Evolutionary conservation across 2,329 filamentous ascomycete genomes (phyloP), one percentile per base, ranked within the genome.

Genomic region (Ceratocystis diversiconidia): DNA sequence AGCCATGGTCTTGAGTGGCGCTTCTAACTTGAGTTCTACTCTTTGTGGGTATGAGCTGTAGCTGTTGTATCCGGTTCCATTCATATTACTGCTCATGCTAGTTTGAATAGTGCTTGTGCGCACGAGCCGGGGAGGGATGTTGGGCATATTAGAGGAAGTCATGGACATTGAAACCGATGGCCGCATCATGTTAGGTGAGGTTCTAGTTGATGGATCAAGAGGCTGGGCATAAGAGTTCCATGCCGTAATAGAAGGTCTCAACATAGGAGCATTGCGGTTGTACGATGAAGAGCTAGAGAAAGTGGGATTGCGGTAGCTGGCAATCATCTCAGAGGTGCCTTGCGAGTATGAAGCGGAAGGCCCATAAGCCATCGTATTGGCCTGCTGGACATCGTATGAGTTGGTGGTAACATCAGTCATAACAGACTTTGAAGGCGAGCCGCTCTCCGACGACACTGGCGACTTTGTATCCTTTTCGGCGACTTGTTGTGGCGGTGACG

Each of bases 1-100:
- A 0, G 85, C 85, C 92, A 97, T 96, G 6, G 80, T 78, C 63
- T 91, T 85, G 61, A 99, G 81, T 71, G 96, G 89, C 22, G 92
- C 92, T 64, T 88, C 83, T 67, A 97, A 87, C 72, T 94, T 90
- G 36, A 97, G 79, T 19, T 87, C 79, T 0, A 92, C 94, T 77
- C 96, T 96, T 72, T 85, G 84, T 17, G 90, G 86, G 36, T 41
- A 55, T 28, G 57, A 92, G 70, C 86, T 83, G 72, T 95, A 92
- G 0, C 88, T 87, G 70, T 91, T 90, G 75, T 91, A 89, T 3
- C 77, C 74, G 57, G 75, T 72, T 60, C 73, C 22, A 25, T 65
- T 70, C 44, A 74, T 68, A 66, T 71, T 72, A 12, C 75, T 75
- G 66, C 74, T 73, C 48, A 74, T 73, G 3, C 71, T 72, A 1